phyloP scores from a whole-genome alignment of 116 monocot genomes.

The Dioscorea cayenensis region DNA sequence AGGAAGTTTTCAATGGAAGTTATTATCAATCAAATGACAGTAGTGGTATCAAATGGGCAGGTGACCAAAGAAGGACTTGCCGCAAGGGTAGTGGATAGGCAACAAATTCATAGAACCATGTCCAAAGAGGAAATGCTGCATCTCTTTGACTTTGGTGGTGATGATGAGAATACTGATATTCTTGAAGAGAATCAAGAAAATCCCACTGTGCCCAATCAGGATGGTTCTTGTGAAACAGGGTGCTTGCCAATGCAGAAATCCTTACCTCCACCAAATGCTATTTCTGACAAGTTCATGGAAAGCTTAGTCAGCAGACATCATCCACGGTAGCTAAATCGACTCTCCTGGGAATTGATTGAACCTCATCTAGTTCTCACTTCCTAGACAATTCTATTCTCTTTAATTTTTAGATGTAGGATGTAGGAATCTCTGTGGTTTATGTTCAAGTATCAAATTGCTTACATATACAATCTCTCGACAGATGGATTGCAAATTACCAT shows the following conservation, averaged over 20 bases:
- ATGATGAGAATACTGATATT: slow-evolving; percentile 56
- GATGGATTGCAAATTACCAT: slow-evolving; percentile 93
- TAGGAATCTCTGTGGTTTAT: not conserved
- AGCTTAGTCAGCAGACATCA: slow-evolving; percentile 50
- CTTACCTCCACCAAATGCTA: slow-evolving; percentile 7
- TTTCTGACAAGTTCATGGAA: slow-evolving; percentile 74
- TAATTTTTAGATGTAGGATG: not conserved
- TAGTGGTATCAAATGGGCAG: slow-evolving; percentile 23
- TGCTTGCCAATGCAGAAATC: slow-evolving; percentile 20
- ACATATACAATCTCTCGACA: slow-evolving; percentile 7
- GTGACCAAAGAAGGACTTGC: slow-evolving; percentile 97
- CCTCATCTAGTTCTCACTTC: not conserved
- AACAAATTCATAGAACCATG: slow-evolving; percentile 90
- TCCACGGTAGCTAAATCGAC: slow-evolving; percentile 30
- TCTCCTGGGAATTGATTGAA: not conserved
- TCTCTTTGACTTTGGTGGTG: slow-evolving; percentile 94
- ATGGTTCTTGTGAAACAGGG: slow-evolving; percentile 13
- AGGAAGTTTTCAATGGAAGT: not conserved
- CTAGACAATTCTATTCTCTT: not conserved
- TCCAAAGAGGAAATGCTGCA: slow-evolving; percentile 92
- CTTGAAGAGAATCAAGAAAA: slow-evolving; percentile 32
- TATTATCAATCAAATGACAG: slow-evolving; percentile 1
- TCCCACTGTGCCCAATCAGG: slow-evolving; percentile 11
- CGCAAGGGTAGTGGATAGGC: slow-evolving; percentile 90
- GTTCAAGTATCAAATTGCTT: too few species aligned